phyloP scores from a whole-genome alignment of 495 filamentous ascomycete species.

The Neurospora sp. region DNA sequence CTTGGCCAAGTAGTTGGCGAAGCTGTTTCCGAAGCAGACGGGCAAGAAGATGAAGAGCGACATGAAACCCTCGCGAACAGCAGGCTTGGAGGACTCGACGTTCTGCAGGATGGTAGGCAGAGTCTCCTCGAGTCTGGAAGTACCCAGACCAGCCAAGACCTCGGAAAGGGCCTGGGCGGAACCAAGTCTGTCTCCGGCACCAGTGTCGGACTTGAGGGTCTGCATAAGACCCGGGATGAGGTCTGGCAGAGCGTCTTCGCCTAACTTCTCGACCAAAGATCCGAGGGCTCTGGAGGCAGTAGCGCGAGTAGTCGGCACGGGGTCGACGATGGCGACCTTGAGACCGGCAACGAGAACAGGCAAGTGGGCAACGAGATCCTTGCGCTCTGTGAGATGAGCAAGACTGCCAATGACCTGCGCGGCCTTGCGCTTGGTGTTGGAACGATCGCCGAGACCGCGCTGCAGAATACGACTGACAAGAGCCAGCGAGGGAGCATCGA shows the following conservation, averaged over 20 bases:
- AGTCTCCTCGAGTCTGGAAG: constrained; percentile 85
- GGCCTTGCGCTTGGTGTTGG: constrained; percentile 88
- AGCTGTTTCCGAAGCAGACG: constrained; percentile 97
- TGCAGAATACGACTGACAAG: constrained; percentile 92
- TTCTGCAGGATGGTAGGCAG: constrained; percentile 95
- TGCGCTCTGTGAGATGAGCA: constrained; percentile 91
- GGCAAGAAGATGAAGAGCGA: constrained; percentile 98
- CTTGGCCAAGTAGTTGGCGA: constrained; percentile 86
- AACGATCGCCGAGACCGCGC: constrained; percentile 80
- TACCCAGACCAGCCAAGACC: constrained; percentile 90
- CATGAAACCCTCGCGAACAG: constrained; percentile 97
- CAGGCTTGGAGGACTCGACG: constrained; percentile 78
- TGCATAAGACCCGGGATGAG: constrained; percentile 96
- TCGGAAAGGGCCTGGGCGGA: constrained; percentile 96
- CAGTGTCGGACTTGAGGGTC: constrained; percentile 92
- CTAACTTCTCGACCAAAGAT: constrained; percentile 91
- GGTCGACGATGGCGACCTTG: constrained; percentile 82
- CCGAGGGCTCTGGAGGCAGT: constrained; percentile 94
- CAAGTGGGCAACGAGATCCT: constrained; percentile 83
- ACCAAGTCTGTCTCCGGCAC: constrained; percentile 87
- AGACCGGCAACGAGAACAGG: constrained; percentile 88
- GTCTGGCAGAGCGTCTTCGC: constrained; percentile 92
- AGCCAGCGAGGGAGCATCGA: constrained; percentile 90
- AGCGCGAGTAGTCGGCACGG: constrained; percentile 91
- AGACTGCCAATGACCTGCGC: constrained; percentile 95